Evolutionary conservation across 1,139 yeast genomes (phyloP).

Genomic region (Kurtzmaniella quercitrusa): DNA sequence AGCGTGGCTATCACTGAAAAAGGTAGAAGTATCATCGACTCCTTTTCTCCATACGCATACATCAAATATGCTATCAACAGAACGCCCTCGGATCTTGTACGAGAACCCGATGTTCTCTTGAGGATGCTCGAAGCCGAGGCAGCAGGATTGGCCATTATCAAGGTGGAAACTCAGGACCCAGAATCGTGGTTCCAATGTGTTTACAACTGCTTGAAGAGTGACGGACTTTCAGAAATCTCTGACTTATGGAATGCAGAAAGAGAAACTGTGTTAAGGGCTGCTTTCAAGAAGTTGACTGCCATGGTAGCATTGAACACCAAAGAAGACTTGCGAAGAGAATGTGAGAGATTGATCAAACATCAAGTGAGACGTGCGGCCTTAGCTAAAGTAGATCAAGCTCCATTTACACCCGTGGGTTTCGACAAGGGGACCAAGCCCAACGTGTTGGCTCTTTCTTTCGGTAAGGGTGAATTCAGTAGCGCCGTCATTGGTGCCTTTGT

Average conservation of each 20-base stretch:
- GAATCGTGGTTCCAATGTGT: conserved; percentile 43
- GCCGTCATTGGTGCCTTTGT: conserved; percentile 81
- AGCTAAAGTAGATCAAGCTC: conserved; percentile 84
- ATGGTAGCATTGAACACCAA: conserved; percentile 73
- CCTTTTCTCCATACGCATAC: conserved; percentile 71
- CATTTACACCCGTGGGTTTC: conserved; percentile 75
- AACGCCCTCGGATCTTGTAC: conserved; percentile 66
- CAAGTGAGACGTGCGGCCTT: conserved; percentile 69
- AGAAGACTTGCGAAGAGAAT: conserved; percentile 74
- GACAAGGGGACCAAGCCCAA: conserved; percentile 81
- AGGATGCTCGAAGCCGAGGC: conserved; percentile 90
- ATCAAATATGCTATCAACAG: conserved; percentile 88
- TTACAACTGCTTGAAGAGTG: conserved; percentile 66
- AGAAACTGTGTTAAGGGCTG: conserved; percentile 58
- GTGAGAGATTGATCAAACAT: conserved; percentile 66
- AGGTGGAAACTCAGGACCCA: conserved; percentile 42
- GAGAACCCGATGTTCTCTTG: conserved; percentile 74
- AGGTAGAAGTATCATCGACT: conserved; percentile 79
- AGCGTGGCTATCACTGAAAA: conserved; percentile 81
- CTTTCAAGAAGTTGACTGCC: conserved; percentile 65
- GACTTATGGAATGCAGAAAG: conserved; percentile 81
- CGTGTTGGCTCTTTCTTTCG: conserved; percentile 77
- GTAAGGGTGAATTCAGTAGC: conserved; percentile 80
- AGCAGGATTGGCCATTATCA: conserved; percentile 50
- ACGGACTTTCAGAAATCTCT: conserved; percentile 78